Conservation (phyloP, 2,329 filamentous ascomycete species). For the Pseudocercospora crystallina region DNA sequence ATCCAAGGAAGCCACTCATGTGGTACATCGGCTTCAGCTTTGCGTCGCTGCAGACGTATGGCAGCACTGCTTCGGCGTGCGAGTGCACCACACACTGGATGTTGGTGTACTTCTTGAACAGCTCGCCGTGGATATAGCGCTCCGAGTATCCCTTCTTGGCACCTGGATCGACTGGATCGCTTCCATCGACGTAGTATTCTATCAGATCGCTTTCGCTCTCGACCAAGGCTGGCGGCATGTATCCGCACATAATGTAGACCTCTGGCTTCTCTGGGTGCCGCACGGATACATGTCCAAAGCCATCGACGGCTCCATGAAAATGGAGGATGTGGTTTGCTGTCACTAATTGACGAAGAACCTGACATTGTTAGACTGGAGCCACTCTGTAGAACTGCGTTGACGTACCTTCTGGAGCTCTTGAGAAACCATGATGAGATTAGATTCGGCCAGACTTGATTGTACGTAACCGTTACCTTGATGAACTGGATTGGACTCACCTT, state of each 20-base stretch:
- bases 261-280: conserved; percentile 49
- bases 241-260: conserved; percentile 51
- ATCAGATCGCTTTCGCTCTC: conserved; percentile 47
- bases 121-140: conserved; percentile 50
- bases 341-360: conserved; percentile 36
- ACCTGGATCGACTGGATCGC: conserved; percentile 41
- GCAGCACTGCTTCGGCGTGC: conserved; percentile 46
- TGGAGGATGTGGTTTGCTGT: conserved; percentile 55
- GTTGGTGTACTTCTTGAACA: conserved; percentile 43
- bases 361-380: background rate
- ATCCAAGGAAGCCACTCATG: conserved; percentile 46
- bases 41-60: conserved; percentile 42
- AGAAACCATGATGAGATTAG: background rate
- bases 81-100: conserved; percentile 47
- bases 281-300: conserved; percentile 57
- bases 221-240: conserved; percentile 50
- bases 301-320: conserved; percentile 52
- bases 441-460: too few relatives aligned
- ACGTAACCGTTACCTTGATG: too few relatives aligned
- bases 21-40: conserved; percentile 43
- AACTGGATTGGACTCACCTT: too few relatives aligned
- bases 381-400: background rate
- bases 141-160: conserved; percentile 45
- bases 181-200: conserved; percentile 47
- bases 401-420: background rate